These are phyloP conservation scores for Carex littledalei DNA, from an alignment of 176 grass and related monocot genomes.

Conservation along the genomic window DNA sequence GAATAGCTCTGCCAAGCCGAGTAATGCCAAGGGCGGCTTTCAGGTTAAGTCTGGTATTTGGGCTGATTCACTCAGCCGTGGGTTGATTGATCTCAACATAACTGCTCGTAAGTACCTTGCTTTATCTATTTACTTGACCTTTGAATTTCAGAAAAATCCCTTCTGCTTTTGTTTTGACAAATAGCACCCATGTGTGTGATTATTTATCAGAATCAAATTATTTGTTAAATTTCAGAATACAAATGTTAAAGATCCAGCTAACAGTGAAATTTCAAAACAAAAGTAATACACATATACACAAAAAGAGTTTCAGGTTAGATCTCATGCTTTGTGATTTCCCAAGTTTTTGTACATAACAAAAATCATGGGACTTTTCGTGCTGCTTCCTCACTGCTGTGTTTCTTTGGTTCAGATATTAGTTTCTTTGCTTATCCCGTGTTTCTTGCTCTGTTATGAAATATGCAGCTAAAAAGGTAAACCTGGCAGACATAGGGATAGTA, in stretches of 20 bases:
- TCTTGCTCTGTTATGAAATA: slow-evolving; percentile 12
- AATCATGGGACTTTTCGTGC: not conserved
- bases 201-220: not conserved
- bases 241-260: not conserved
- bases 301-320: not conserved
- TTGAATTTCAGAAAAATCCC: not conserved
- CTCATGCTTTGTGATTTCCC: not conserved
- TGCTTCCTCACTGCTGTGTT: no score
- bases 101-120: slow-evolving; percentile 56
- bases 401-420: not conserved
- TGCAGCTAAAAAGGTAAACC: slow-evolving; percentile 96
- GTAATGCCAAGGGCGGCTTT: slow-evolving; percentile 50
- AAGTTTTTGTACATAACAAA: not conserved
- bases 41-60: slow-evolving; percentile 98
- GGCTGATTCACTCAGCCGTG: slow-evolving; percentile 87
- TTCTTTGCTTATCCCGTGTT: not conserved
- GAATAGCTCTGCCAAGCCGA: slow-evolving; percentile 35
- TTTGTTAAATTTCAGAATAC: not conserved
- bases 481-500: slow-evolving; percentile 79
- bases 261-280: not conserved
- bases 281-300: not conserved
- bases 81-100: slow-evolving; percentile 98
- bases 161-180: slow-evolving; percentile 1
- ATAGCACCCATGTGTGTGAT: not conserved
- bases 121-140: not conserved